Evolutionary conservation across 2,329 filamentous ascomycete genomes (phyloP), one percentile per base, ranked within the genome.

Genomic region (Aspergillus jensenii): DNA sequence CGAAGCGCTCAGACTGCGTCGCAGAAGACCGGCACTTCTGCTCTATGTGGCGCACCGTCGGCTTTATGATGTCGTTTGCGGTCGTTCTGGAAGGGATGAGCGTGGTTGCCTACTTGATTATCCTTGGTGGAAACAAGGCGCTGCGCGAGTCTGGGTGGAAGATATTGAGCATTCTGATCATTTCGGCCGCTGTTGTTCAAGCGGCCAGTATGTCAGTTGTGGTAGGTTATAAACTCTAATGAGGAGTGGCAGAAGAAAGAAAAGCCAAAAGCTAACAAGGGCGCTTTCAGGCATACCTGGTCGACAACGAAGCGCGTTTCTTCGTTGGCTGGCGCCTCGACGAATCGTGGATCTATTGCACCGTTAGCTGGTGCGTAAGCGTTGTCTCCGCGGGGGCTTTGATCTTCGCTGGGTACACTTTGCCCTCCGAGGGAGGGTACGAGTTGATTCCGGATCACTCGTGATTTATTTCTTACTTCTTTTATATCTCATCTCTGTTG

Each of bases 31-130:
- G 86, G 52, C 86, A 87, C 68, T 97, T 98, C 77, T 98, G 95
- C 80, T 89, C 87, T 67, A 89, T 96, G 83, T 99, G 93, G 93
- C 85, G 90, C 59, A 91, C 87, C 25, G 87, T 91, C 37, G 92
- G 90, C 23, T 98, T 97, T 76, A 77, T 96, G 63, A 91, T 96
- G 79, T 90, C 88, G 52, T 90, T 97, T 67, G 84, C 90, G 7
- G 85, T 91, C 39, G 87, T 96, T n/a, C 73, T 95, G 40, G 88
- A 96, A 74, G 83, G 95, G 41, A 91, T 89, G 55, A 87, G 87
- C 6, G 76, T 96, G n/a, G 87, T 96, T 27, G 85, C 87, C 17
- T 96, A 93, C 74, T 69, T 88, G 31, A 85, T 96, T 50, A 86
- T 96, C 47, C 78, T 97, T 64, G 78, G 82, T 2, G 92, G 93